Evolutionary conservation across 257 asterid species (phyloP).

Genomic region (Fraxinus pennsylvanica): DNA sequence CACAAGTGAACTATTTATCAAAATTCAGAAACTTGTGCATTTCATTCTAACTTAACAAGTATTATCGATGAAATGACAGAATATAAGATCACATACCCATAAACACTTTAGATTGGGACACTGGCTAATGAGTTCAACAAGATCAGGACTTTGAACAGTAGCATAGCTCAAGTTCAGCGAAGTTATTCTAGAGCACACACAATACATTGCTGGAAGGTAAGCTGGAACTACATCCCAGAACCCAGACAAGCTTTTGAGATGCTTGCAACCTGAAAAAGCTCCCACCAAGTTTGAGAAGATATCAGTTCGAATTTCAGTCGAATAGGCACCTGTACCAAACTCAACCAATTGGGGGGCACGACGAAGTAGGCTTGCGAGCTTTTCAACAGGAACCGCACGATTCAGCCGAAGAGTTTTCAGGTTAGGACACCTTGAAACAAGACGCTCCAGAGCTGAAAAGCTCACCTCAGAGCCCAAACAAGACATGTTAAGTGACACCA

Average conservation of each 20-base stretch:
- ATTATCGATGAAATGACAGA: neutral
- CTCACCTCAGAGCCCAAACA: slow-evolving; percentile 63
- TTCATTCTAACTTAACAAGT: slow-evolving; percentile 15
- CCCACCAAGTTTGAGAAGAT: slow-evolving; percentile 46
- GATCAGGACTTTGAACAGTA: slow-evolving; percentile 30
- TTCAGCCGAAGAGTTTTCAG: slow-evolving; percentile 60
- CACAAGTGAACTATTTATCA: neutral
- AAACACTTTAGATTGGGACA: slow-evolving; percentile 22
- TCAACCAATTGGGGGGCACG: slow-evolving; percentile 49
- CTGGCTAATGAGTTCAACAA: slow-evolving; percentile 31
- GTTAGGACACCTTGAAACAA: slow-evolving; percentile 68
- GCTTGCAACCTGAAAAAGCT: slow-evolving; percentile 51
- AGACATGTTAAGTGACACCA: slow-evolving; percentile 68
- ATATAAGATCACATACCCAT: slow-evolving; percentile 60
- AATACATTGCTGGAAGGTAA: slow-evolving; percentile 61
- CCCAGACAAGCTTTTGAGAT: slow-evolving; percentile 50
- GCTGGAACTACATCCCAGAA: slow-evolving; percentile 60
- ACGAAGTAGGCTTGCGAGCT: slow-evolving; percentile 56
- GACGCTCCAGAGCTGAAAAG: slow-evolving; percentile 60
- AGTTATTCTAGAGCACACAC: slow-evolving; percentile 51
- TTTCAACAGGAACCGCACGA: slow-evolving; percentile 75
- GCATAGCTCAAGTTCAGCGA: slow-evolving; percentile 56
- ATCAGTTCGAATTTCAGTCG: slow-evolving; percentile 59
- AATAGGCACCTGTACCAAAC: slow-evolving; percentile 58
- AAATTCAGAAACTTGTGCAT: slow-evolving; percentile 7